Base-by-base conservation (phyloP, 768 basidiomycete species). In the Agaricus sinodeliciosus region DNA sequence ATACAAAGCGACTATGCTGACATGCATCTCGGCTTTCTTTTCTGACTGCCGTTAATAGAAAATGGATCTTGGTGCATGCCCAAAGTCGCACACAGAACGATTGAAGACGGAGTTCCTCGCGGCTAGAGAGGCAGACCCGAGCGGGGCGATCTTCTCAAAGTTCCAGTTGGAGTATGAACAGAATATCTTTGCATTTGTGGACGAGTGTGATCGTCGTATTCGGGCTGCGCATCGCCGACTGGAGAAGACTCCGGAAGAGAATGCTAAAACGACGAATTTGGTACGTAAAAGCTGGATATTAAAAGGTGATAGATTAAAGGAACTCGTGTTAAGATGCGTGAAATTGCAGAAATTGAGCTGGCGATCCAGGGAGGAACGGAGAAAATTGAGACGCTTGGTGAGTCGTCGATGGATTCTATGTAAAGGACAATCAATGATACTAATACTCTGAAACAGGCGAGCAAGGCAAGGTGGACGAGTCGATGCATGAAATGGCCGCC, bases 241-340 rank as follows among this genome's bases (percentile, higher is more conserved):
- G 65, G 96, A 99, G 76, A 99, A 99, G 78, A 99, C 96, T 4
- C 96, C 96, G 31, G 96, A 98, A 72, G 96, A 99, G 76, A 99
- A 99, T 67, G 93, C 94, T 47, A 96, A 97, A 72, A 98, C 95
- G 28, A 97, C 96, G 3, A 94, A 95, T 68, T 69, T 99, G 75
- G 90, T 89, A 57, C 43, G 81, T 70, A 26, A 31, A 41, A 13
- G 26, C 7, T 50, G 31, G 31, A 31, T 31, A 31, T 31, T 31
- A 31, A 31, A 31, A 31, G 11, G 31, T 53, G 51, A 53, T 53
- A 37, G 18, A 40, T 26, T 25, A 27, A 22, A 41, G 27, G 31
- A 16, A 49, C 35, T 41, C 26, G 25, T 49, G 35, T 49, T 48
- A 60, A 91, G 90, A 99, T 99, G 96, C 79, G 93, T 58, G 96